phyloP scores from a whole-genome alignment of 306 rosid species.

The Gleditsia sinensis region DNA sequence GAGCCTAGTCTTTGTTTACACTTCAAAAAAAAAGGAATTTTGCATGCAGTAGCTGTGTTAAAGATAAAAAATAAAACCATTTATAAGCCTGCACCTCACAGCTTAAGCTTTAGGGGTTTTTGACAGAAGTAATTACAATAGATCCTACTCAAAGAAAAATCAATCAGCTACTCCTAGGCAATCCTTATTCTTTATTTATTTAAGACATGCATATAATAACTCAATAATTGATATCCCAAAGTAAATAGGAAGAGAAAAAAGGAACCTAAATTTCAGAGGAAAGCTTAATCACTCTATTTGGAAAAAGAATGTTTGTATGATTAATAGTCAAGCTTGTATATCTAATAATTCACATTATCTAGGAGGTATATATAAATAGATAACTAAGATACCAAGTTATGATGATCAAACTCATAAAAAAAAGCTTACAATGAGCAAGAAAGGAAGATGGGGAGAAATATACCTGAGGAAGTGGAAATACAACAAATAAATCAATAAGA shows the following conservation, averaged over 20 bases:
- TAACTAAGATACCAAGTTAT: neutral
- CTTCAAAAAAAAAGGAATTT: neutral
- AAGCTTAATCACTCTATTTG: no score
- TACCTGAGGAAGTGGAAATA: conserved; percentile 88
- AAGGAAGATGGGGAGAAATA: neutral
- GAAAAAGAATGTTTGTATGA: no score
- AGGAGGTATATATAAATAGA: neutral
- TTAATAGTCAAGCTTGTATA: no score
- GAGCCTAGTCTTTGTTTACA: neutral
- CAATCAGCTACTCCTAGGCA: no score
- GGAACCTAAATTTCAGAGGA: neutral
- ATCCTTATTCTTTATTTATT: no score
- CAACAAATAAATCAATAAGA: conserved; percentile 60
- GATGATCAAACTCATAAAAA: neutral
- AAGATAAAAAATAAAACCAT: neutral
- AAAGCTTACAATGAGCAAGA: neutral
- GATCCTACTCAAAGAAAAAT: no score
- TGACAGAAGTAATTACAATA: no score
- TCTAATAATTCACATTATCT: neutral
- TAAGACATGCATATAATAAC: neutral
- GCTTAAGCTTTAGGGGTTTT: neutral
- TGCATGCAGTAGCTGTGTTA: neutral
- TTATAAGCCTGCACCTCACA: neutral
- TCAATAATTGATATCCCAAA: neutral
- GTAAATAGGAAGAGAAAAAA: neutral